Base-by-base conservation (phyloP, 2,329 filamentous ascomycete genomes). In the Colletotrichum sp. region DNA sequence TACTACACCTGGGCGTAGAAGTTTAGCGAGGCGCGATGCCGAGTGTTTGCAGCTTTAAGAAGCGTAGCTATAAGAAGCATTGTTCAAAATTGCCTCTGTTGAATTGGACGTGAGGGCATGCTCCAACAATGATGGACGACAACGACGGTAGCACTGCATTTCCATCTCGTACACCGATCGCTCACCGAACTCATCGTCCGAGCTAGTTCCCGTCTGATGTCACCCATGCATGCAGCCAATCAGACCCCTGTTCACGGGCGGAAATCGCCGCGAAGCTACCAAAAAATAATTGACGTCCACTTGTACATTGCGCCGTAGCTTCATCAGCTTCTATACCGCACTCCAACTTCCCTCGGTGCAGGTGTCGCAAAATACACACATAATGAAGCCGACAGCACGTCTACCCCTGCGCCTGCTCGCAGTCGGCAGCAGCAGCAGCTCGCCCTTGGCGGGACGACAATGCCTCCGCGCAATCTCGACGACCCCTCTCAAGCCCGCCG, bases 361-460 rank as follows among this genome's bases (percentile, higher is more conserved):
- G 8, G 18, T 49, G 18, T 49, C 44, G 44, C 44, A 1, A 49
- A 49, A n/a, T 0, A 13, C n/a, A 13, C 44, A 49, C 8, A 44
- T 5, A 49, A 90, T 90, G 88, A 86, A 86, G 77, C 80, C 84
- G 28, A 78, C 85, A 39, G 80, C 85, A 28, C 84, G 84, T 81
- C 78, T 86, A 79, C 82, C 85, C n/a, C 80, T 88, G 28, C 84
- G 63, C 10, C 55, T 75, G 15, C 66, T 78, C 30, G 28, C 68
- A 16, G 32, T 32, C 72, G 77, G 77, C 49, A 57, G 75, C 57
- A 71, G 30, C 44, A 49, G 44, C 44, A 49, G 18, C 44, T 49
- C 44, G 44, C n/a, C 77, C n/a, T 34, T 74, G 32, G 34, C 77
- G 49, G 44, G 78, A 71, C 81, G 83, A 13, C 75, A 83, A 6